phyloP scores from a whole-genome alignment of 1,284 basidiomycete species.

The Marasmius oreades region DNA sequence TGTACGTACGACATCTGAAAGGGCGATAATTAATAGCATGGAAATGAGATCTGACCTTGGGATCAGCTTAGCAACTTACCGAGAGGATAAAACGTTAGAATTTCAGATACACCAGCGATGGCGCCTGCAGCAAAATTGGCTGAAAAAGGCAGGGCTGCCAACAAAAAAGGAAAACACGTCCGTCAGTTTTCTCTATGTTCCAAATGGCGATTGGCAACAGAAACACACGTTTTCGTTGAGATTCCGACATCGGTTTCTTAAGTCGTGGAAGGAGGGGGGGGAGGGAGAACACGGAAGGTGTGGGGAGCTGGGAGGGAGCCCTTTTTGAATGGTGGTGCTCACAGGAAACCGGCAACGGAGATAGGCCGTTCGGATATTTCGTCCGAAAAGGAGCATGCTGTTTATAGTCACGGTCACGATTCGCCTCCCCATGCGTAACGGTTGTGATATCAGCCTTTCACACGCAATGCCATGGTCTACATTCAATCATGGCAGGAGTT shows the following conservation, averaged over 20 bases:
- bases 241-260: constrained; percentile 10
- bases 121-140: constrained; percentile 91
- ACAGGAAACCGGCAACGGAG: too few relatives aligned
- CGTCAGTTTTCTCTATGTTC: neutral
- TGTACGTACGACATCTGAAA: constrained; percentile 51
- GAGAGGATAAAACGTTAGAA: constrained; percentile 90
- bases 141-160: constrained; percentile 74
- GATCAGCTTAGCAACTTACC: too few relatives aligned
- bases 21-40: constrained; percentile 4
- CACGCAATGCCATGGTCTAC: constrained; percentile 54
- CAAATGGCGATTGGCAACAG: neutral
- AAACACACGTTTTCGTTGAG: constrained; percentile 13
- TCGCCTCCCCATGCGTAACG: neutral
- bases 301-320: too few relatives aligned
- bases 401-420: neutral
- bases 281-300: neutral
- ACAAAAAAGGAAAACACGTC: too few relatives aligned
- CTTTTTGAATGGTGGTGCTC: neutral
- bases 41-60: constrained; percentile 5
- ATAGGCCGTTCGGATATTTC: neutral
- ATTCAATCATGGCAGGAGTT: constrained; percentile 82
- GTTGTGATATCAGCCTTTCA: constrained; percentile 14
- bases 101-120: constrained; percentile 86
- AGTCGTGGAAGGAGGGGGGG: neutral
- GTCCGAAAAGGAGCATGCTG: neutral